Percentiles rank a stretch among this genome's conserved stretches.
Conservation (phyloP, 257 asterid species). For the Gentiana straminea region DNA sequence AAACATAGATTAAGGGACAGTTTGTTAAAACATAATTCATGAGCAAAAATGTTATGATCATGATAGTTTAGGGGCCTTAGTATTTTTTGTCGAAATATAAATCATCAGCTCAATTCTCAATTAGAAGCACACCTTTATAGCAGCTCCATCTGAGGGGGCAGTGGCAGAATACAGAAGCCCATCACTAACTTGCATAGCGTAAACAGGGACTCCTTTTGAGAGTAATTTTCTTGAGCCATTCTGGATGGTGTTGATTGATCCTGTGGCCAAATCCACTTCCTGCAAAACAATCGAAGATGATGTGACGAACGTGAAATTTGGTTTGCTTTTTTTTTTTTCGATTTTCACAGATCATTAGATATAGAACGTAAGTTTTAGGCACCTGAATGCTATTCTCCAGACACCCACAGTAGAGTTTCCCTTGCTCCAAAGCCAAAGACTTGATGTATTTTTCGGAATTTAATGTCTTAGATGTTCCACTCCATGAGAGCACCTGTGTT, state of each 20-base stretch:
- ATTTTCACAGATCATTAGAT: no score
- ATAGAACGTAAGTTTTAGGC: neutral
- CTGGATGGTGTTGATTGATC: slow-evolving; percentile 54
- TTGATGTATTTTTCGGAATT: slow-evolving; percentile 47
- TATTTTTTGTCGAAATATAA: neutral
- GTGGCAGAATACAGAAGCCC: slow-evolving; percentile 58
- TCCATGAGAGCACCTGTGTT: slow-evolving; percentile 58
- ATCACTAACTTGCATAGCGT: slow-evolving; percentile 53
- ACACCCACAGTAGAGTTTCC: slow-evolving; percentile 74
- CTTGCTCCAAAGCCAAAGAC: slow-evolving; percentile 53
- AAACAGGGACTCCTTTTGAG: slow-evolving; percentile 49
- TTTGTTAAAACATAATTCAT: no score
- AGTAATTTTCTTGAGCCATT: slow-evolving; percentile 63
- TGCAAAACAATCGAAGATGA: slow-evolving; percentile 8
- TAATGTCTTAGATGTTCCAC: slow-evolving; percentile 41
- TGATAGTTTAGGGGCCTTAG: no score
- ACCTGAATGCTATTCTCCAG: slow-evolving; percentile 85
- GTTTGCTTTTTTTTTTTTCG: neutral
- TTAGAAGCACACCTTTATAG: slow-evolving; percentile 55
- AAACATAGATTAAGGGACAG: no score
- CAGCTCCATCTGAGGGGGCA: slow-evolving; percentile 52
- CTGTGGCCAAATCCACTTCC: slow-evolving; percentile 74
- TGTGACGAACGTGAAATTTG: neutral
- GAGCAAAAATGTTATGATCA: no score
- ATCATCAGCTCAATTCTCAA: neutral